phyloP scores from a whole-genome alignment of 129 eudicot species.

The Flaveria linearis region DNA sequence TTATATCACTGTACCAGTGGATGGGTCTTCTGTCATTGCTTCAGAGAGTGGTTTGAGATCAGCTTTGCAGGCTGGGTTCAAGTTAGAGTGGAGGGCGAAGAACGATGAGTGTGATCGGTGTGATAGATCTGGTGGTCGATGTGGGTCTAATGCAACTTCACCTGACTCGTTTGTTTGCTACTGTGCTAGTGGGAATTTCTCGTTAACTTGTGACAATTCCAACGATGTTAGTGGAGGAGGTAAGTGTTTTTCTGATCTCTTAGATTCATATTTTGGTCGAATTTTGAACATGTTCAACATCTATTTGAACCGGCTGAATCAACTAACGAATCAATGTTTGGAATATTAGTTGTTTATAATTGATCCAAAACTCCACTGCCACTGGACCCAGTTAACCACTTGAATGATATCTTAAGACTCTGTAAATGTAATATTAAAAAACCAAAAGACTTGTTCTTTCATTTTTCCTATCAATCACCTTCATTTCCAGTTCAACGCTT shows the following conservation, averaged over 20 bases:
- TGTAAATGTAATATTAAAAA: not conserved
- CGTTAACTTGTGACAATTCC: conserved; percentile 17
- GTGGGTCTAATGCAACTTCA: conserved; percentile 37
- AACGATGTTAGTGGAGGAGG: not conserved
- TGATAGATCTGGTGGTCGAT: conserved; percentile 42
- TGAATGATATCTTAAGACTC: no score
- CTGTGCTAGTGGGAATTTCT: conserved; percentile 31
- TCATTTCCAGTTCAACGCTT: not conserved
- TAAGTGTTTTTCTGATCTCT: not conserved
- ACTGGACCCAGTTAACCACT: no score
- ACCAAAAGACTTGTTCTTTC: not conserved
- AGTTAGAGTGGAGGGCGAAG: conserved; percentile 43
- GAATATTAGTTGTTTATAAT: no score
- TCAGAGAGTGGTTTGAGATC: not conserved
- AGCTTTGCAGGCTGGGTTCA: conserved; percentile 42
- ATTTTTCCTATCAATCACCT: not conserved
- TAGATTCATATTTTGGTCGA: not conserved
- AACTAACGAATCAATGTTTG: no score
- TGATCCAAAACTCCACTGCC: no score
- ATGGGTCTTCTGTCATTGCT: not conserved
- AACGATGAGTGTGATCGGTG: conserved; percentile 35
- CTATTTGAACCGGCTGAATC: no score
- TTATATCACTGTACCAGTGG: conserved; percentile 28
- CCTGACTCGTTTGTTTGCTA: conserved; percentile 39
- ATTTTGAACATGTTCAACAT: no score